phyloP scores from a whole-genome alignment of 768 basidiomycete species.

The Boletus insuetus region DNA sequence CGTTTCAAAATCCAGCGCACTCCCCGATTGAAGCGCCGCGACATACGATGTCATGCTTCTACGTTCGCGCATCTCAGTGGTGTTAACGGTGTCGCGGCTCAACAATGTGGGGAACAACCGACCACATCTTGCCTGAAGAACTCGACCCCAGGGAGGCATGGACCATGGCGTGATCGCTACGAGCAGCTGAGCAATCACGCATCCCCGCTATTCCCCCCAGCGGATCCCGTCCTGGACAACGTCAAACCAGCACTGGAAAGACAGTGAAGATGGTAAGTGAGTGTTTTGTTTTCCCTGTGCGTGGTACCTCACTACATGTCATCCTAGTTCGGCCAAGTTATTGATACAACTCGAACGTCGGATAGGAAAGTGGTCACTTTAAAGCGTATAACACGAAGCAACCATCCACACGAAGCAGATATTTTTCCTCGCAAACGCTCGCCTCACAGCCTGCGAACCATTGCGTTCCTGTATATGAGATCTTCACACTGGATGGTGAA shows the following conservation, averaged over 20 bases:
- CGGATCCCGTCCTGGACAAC: constrained; percentile 16
- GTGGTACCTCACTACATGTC: background rate
- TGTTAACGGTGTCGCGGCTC: no score
- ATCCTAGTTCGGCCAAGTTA: background rate
- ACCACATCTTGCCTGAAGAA: no score
- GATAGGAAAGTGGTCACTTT: constrained; percentile 31
- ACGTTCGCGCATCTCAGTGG: no score
- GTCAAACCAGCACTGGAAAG: background rate
- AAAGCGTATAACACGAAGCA: constrained; percentile 22
- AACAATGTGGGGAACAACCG: no score
- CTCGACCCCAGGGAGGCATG: no score
- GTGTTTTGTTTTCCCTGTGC: background rate
- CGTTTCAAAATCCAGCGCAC: no score
- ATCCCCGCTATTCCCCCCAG: constrained; percentile 12
- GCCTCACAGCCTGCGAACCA: constrained; percentile 18
- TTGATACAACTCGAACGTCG: constrained; percentile 31
- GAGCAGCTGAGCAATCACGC: background rate
- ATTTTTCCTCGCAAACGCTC: constrained; percentile 18
- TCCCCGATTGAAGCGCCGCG: no score
- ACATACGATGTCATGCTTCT: no score
- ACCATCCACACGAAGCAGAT: constrained; percentile 25
- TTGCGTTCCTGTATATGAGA: constrained; percentile 26
- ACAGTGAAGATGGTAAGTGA: constrained; percentile 1
- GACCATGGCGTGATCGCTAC: constrained; percentile 6
- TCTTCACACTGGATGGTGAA: constrained; percentile 9